These are phyloP conservation scores for Ophiostoma novo-ulmi DNA, from an alignment of 2,329 filamentous ascomycete genomes.

Conservation along the genomic window DNA sequence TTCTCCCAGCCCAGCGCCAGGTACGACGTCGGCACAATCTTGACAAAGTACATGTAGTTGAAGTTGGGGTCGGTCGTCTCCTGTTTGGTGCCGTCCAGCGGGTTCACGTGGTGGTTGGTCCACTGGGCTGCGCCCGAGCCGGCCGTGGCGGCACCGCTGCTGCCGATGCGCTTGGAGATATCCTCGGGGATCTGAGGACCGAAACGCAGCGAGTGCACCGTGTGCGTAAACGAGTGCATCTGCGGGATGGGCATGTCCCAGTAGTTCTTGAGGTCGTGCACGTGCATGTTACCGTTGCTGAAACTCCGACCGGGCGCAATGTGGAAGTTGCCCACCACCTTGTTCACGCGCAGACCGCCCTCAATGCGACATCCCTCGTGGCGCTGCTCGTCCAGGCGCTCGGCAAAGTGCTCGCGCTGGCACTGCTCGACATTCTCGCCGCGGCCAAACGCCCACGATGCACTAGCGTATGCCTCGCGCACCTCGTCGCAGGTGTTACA, in stretches of 20 bases:
- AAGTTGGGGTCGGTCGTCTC: conserved; percentile 73
- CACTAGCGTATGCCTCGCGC: conserved; percentile 82
- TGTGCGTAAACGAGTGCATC: conserved; percentile 82
- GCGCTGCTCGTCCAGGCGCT: conserved; percentile 80
- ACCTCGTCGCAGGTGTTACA: conserved; percentile 98
- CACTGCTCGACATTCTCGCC: conserved; percentile 95
- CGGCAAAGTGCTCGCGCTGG: conserved; percentile 85
- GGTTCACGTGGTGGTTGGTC: conserved; percentile 89
- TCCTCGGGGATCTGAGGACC: conserved; percentile 82
- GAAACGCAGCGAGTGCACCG: conserved; percentile 83
- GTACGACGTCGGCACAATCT: conserved; percentile 95
- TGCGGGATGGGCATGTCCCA: conserved; percentile 65
- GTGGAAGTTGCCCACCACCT: conserved; percentile 98
- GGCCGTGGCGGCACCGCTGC: conserved; percentile 31
- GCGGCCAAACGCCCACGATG: conserved; percentile 89
- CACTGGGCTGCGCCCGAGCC: conserved; percentile 48
- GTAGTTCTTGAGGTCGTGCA: conserved; percentile 96
- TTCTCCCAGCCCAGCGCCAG: conserved; percentile 85
- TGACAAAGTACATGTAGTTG: conserved; percentile 99
- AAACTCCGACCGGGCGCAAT: conserved; percentile 94
- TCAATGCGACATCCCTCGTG: conserved; percentile 92
- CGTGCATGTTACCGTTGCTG: conserved; percentile 93
- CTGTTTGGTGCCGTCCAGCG: conserved; percentile 76
- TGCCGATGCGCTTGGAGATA: conserved; percentile 52
- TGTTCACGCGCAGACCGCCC: conserved; percentile 89